Evolutionary conservation across 2,329 filamentous ascomycete species (phyloP).

Genomic region (Cercospora zeae-maydis): DNA sequence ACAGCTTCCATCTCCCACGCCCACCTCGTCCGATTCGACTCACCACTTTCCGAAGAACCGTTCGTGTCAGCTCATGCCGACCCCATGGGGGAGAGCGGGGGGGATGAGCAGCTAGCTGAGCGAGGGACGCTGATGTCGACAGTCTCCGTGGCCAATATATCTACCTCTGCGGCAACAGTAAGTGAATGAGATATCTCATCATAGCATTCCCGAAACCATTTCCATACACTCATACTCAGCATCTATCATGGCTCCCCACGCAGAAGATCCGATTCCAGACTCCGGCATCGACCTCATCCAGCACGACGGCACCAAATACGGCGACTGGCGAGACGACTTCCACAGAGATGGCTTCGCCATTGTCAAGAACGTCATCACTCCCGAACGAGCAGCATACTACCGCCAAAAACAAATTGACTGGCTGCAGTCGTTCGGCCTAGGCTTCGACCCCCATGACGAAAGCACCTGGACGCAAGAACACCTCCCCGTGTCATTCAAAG

Average conservation of each 20-base stretch:
- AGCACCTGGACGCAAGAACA: conserved; percentile 45
- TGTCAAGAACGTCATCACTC: conserved; percentile 29
- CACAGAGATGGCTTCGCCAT: conserved; percentile 33
- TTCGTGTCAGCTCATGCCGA: background rate
- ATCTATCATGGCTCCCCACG: conserved; percentile 19
- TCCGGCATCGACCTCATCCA: conserved; percentile 24
- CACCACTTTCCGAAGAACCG: background rate
- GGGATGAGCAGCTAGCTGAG: background rate
- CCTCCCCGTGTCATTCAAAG: conserved; percentile 45
- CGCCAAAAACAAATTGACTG: conserved; percentile 34
- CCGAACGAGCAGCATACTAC: conserved; percentile 32
- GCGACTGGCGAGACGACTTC: conserved; percentile 36
- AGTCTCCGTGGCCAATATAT: background rate
- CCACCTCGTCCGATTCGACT: background rate
- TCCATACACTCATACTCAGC: background rate
- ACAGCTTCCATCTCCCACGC: background rate
- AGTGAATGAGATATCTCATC: background rate
- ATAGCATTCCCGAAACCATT: background rate
- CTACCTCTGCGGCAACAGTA: background rate
- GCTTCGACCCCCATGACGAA: conserved; percentile 34
- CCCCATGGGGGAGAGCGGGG: no score
- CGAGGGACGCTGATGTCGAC: background rate
- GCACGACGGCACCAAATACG: conserved; percentile 21
- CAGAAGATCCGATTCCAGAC: conserved; percentile 18
- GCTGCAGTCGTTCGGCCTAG: conserved; percentile 32